These are phyloP conservation scores for Cutaneotrichosporon curvatum DNA, from an alignment of 1,284 basidiomycete genomes.

Conservation along the genomic window DNA sequence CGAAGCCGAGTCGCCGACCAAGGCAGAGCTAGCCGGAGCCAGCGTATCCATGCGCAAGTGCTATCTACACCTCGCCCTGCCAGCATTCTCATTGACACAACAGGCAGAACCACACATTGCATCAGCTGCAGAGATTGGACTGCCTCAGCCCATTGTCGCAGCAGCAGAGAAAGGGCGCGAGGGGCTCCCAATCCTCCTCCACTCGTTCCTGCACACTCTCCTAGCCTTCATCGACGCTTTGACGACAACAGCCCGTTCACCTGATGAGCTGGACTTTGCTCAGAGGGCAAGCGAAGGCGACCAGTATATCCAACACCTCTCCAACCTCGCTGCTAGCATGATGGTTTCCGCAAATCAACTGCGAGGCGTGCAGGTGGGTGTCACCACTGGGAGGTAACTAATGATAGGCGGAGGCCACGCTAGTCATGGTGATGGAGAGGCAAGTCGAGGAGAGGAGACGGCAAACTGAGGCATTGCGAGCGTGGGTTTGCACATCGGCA, in stretches of 20 bases:
- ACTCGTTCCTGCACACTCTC: conserved; percentile 40
- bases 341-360: conserved; percentile 41
- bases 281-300: conserved; percentile 39
- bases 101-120: conserved; percentile 34
- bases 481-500: conserved; percentile 17
- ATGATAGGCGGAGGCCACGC: conserved; percentile 35
- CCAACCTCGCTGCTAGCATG: conserved; percentile 39
- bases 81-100: not conserved
- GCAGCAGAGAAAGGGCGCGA: conserved; percentile 16
- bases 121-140: conserved; percentile 26
- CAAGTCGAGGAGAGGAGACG: conserved; percentile 28
- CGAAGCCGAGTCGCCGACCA: too few relatives aligned
- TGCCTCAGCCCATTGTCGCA: conserved; percentile 21
- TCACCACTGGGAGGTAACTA: not conserved
- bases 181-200: conserved; percentile 29
- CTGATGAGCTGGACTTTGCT: conserved; percentile 29
- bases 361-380: conserved; percentile 28
- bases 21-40: too few relatives aligned
- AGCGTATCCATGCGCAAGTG: too few relatives aligned
- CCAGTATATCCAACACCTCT: conserved; percentile 44
- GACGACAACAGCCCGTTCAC: conserved; percentile 33
- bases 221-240: conserved; percentile 35
- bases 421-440: conserved; percentile 42
- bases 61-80: too few relatives aligned
- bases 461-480: conserved; percentile 27